Percentiles rank a stretch among this genome's conserved stretches.
phyloP scores from a whole-genome alignment of 306 rosid species.

The Canavalia gladiata region DNA sequence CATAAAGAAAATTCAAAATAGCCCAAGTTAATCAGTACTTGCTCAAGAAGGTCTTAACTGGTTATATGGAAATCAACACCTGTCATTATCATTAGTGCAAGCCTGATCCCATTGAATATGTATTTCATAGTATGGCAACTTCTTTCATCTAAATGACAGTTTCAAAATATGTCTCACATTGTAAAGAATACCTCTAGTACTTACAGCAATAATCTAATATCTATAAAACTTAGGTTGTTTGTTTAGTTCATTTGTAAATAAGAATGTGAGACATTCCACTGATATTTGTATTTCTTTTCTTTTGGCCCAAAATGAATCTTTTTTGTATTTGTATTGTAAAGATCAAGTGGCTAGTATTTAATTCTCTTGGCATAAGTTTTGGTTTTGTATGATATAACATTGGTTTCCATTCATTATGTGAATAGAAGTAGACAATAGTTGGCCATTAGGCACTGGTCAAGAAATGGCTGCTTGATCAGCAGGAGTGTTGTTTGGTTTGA shows the following conservation, averaged over 20 bases:
- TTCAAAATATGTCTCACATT: not conserved
- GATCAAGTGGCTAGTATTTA: slow-evolving; percentile 50
- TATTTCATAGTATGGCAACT: not conserved
- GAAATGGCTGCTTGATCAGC: not conserved
- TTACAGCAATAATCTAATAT: not conserved
- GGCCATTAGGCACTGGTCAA: not conserved
- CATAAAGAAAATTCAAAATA: not conserved
- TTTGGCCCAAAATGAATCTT: slow-evolving; percentile 34
- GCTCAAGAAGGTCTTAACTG: not conserved
- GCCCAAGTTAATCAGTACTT: not conserved
- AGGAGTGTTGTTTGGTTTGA: slow-evolving; percentile 1
- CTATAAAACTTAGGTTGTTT: not conserved
- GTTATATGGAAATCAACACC: not conserved
- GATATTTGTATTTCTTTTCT: not conserved
- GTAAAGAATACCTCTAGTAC: not conserved
- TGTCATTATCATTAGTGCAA: not conserved
- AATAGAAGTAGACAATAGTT: slow-evolving; percentile 26
- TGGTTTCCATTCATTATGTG: slow-evolving; percentile 16
- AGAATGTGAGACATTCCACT: not conserved
- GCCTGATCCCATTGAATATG: not conserved
- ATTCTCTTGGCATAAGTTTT: slow-evolving; percentile 15
- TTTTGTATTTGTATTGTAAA: slow-evolving; percentile 78
- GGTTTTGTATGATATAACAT: not conserved
- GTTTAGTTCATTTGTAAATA: not conserved
- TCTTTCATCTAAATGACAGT: not conserved